Percentiles rank a stretch among this genome's conserved stretches.
phyloP scores from a whole-genome alignment of 2,329 filamentous ascomycete genomes.

The Camillea tinctor region DNA sequence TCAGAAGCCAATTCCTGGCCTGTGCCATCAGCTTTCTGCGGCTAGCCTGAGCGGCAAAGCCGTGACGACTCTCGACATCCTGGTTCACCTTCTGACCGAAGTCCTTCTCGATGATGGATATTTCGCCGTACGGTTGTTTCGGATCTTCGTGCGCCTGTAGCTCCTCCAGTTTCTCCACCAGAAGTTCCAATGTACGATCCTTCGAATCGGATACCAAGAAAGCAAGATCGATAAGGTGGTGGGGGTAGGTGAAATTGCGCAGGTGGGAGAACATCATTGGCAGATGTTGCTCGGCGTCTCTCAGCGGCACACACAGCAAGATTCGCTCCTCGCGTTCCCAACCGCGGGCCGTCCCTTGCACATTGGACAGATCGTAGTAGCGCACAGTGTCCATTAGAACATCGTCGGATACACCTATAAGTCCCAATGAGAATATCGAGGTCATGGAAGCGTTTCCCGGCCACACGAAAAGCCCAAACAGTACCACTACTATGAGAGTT shows the following conservation, averaged over 20 bases:
- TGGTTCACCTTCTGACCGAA: slow-evolving; percentile 98
- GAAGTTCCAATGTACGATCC: slow-evolving; percentile 76
- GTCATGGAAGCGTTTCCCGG: slow-evolving; percentile 61
- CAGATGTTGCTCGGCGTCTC: slow-evolving; percentile 88
- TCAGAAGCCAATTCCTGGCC: slow-evolving; percentile 94
- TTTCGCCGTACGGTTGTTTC: slow-evolving; percentile 85
- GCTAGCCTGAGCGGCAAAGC: slow-evolving; percentile 92
- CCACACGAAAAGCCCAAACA: slow-evolving; percentile 75
- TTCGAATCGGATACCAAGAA: slow-evolving; percentile 98
- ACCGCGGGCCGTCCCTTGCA: slow-evolving; percentile 85
- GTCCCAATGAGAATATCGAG: slow-evolving; percentile 66
- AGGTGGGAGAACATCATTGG: slow-evolving; percentile 99
- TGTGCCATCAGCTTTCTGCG: slow-evolving; percentile 97
- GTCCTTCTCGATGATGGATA: slow-evolving; percentile 97
- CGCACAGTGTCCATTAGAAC: slow-evolving; percentile 90
- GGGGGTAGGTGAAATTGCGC: slow-evolving; percentile 93
- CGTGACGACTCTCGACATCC: slow-evolving; percentile 95
- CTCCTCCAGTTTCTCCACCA: slow-evolving; percentile 72
- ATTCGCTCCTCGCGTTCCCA: slow-evolving; percentile 98
- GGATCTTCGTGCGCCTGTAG: slow-evolving; percentile 79
- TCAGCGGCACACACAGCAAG: slow-evolving; percentile 86
- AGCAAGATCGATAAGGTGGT: slow-evolving; percentile 92
- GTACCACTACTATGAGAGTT: slow-evolving; percentile 55
- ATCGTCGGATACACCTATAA: slow-evolving; percentile 65
- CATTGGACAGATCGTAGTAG: slow-evolving; percentile 92